These are phyloP conservation scores for Kurtzmaniella quercitrusa DNA, from an alignment of 1,139 yeast species.

Conservation along the genomic window DNA sequence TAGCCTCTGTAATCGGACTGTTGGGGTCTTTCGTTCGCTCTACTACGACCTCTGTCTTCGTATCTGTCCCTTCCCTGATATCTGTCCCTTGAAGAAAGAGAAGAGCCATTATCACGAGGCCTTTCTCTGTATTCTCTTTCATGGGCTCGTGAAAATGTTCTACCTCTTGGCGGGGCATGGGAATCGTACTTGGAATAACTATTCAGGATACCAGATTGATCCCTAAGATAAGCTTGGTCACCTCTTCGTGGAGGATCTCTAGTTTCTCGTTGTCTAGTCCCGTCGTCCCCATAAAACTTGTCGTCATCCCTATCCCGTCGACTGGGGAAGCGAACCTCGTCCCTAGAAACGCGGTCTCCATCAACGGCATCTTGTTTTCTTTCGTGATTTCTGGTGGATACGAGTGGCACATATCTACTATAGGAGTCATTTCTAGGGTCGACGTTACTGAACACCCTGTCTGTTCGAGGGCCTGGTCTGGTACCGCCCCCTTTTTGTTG, in stretches of 20 bases:
- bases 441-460: not conserved
- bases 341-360: not conserved
- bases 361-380: not conserved
- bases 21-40: not conserved
- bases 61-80: slow-evolving; percentile 12
- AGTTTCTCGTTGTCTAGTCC: not conserved
- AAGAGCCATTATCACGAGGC: not conserved
- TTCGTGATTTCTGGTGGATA: too few species aligned
- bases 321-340: not conserved
- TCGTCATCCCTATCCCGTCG: not conserved
- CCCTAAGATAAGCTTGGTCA: not conserved
- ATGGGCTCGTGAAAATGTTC: not conserved
- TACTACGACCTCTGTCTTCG: slow-evolving; percentile 1
- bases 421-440: not conserved
- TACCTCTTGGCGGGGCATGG: not conserved
- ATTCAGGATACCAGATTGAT: not conserved
- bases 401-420: not conserved
- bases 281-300: not conserved
- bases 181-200: not conserved
- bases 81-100: slow-evolving; percentile 8
- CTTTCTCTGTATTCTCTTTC: not conserved
- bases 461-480: not conserved
- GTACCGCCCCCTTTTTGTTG: not conserved
- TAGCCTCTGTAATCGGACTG: not conserved
- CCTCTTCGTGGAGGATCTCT: not conserved